Percentiles rank a stretch among this genome's conserved stretches.
These are phyloP conservation scores for Dactylonectria macrodidyma DNA, from an alignment of 2,329 filamentous ascomycete genomes.

Conservation along the genomic window DNA sequence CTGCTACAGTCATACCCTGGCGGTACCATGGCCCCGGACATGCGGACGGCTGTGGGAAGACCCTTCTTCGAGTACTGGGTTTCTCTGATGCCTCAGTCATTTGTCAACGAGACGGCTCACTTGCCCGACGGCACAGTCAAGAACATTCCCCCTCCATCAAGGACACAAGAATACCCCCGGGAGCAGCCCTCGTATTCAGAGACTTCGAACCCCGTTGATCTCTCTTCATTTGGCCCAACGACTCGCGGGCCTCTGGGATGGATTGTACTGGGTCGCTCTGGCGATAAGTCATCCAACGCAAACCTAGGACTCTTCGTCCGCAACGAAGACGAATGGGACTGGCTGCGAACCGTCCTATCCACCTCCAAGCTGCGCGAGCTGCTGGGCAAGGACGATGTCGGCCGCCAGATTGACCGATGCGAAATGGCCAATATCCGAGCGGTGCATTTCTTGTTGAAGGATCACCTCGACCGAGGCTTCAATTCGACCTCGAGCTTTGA, in stretches of 20 bases:
- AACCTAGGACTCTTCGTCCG: constrained; percentile 62
- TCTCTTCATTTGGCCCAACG: constrained; percentile 39
- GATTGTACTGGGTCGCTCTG: constrained; percentile 48
- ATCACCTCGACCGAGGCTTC: constrained; percentile 60
- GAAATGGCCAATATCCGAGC: constrained; percentile 55
- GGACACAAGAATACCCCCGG: constrained; percentile 23
- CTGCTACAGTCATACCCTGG: constrained; percentile 59
- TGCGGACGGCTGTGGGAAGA: constrained; percentile 54
- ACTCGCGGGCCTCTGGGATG: constrained; percentile 47
- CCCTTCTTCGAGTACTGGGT: constrained; percentile 46
- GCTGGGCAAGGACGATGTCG: constrained; percentile 53
- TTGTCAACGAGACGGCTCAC: constrained; percentile 35
- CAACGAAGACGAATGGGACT: constrained; percentile 59
- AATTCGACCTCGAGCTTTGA: constrained; percentile 51
- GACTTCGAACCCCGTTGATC: constrained; percentile 33
- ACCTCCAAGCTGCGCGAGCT: constrained; percentile 53
- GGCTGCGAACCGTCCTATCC: constrained; percentile 59
- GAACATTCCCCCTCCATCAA: constrained; percentile 31
- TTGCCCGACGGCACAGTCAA: constrained; percentile 32
- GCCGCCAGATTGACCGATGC: constrained; percentile 58
- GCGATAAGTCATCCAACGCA: constrained; percentile 58
- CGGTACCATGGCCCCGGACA: constrained; percentile 57
- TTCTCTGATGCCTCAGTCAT: constrained; percentile 45
- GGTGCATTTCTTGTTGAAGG: constrained; percentile 60
- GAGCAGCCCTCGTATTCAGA: constrained; percentile 41